Conservation (phyloP, 1,139 yeast genomes). For the Scheffersomyces insectosa region DNA sequence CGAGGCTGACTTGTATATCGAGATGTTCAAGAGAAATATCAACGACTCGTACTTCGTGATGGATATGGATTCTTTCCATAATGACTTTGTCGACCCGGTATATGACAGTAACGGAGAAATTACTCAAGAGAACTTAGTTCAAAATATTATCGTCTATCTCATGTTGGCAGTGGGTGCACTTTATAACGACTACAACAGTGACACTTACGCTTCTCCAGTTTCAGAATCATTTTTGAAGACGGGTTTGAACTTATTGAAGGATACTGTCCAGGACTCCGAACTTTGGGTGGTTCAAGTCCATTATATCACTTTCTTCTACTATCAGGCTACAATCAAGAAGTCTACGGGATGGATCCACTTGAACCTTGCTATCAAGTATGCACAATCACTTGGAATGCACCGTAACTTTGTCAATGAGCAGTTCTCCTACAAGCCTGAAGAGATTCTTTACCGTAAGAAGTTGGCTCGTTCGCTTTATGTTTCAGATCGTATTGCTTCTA, state of each 20-base stretch:
- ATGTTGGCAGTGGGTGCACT: constrained; percentile 41
- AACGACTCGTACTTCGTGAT: not conserved
- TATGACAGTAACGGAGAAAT: not conserved
- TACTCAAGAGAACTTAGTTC: not conserved
- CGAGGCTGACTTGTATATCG: not conserved
- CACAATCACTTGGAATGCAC: constrained; percentile 12
- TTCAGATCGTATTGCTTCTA: constrained; percentile 36
- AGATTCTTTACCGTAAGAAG: not conserved
- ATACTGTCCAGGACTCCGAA: constrained; percentile 30
- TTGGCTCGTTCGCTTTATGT: constrained; percentile 29
- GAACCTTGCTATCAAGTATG: constrained; percentile 7
- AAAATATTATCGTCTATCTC: constrained; percentile 28
- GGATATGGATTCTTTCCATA: not conserved
- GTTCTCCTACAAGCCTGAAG: constrained; percentile 2
- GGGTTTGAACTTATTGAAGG: constrained; percentile 24
- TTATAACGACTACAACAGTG: constrained; percentile 11
- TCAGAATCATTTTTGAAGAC: constrained; percentile 24
- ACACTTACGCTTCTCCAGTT: constrained; percentile 13
- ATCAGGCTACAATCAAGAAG: constrained; percentile 33
- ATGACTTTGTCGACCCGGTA: not conserved
- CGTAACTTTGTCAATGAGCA: constrained; percentile 24
- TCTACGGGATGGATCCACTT: constrained; percentile 36
- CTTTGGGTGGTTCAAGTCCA: constrained; percentile 44
- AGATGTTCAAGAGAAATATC: constrained; percentile 1
- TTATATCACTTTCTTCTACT: constrained; percentile 33